Evolutionary conservation across 1,284 basidiomycete genomes (phyloP).

Genomic region (Cryptococcus sp.): DNA sequence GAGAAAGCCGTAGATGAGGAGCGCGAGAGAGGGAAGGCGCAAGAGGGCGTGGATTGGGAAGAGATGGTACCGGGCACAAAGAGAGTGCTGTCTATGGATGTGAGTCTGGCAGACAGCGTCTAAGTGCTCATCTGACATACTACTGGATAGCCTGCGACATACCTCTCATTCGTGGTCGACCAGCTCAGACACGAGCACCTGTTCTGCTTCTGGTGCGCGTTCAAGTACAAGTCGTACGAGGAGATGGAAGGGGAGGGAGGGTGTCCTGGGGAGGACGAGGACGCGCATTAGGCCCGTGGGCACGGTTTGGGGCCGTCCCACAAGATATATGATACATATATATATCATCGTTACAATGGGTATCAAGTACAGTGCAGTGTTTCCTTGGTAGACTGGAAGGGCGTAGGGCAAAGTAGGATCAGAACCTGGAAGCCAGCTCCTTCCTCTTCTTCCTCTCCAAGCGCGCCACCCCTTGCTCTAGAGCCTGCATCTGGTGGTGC

Average conservation of each 20-base stretch:
- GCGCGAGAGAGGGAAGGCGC: conserved; percentile 1
- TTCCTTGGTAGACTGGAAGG: too few species aligned
- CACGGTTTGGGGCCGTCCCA: too few species aligned
- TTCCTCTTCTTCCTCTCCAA: conserved; percentile 29
- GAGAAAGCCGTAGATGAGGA: conserved; percentile 2
- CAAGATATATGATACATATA: too few species aligned
- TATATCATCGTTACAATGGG: too few species aligned
- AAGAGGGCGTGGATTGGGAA: conserved; percentile 37
- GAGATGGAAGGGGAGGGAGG: conserved; percentile 49
- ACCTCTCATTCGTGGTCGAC: conserved; percentile 41
- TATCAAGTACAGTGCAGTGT: too few species aligned
- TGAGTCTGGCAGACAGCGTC: conserved; percentile 24
- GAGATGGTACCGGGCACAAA: conserved; percentile 37
- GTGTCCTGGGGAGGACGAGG: conserved; percentile 49
- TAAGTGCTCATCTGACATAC: too few species aligned
- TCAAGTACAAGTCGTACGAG: conserved; percentile 37
- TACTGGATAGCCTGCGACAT: conserved; percentile 27
- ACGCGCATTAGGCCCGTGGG: conserved; percentile 42
- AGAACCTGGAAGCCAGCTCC: conserved; percentile 33
- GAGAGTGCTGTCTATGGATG: conserved; percentile 45
- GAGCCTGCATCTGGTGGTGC: conserved; percentile 33
- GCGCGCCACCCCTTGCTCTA: conserved; percentile 35
- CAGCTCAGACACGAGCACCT: conserved; percentile 46
- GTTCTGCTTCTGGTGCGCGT: conserved; percentile 50
- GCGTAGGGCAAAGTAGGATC: neutral